Percentiles rank a stretch among this genome's conserved stretches.
Evolutionary conservation across 495 filamentous ascomycete genomes (phyloP).

Genomic region (Viridothelium virens): DNA sequence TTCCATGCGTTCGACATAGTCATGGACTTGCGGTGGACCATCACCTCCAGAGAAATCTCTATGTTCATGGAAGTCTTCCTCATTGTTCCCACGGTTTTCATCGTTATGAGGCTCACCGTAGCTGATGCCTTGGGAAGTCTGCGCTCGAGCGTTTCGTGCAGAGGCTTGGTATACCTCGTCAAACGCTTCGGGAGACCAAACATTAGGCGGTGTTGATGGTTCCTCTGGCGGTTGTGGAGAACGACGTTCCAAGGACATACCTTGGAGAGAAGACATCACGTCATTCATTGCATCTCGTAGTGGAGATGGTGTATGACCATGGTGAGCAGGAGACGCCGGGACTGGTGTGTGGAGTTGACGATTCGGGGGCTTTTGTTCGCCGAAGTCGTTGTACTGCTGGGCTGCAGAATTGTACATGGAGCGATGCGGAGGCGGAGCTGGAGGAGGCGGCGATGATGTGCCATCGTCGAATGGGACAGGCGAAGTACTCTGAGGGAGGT

Average conservation of each 20-base stretch:
- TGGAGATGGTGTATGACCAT: constrained; percentile 60
- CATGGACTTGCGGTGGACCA: constrained; percentile 61
- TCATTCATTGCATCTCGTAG: constrained; percentile 93
- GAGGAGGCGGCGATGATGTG: constrained; percentile 34
- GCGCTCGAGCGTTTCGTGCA: constrained; percentile 14
- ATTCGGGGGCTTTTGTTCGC: not conserved
- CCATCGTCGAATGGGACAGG: constrained; percentile 22
- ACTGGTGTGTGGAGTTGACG: constrained; percentile 48
- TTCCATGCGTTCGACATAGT: constrained; percentile 87
- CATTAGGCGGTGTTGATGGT: constrained; percentile 47
- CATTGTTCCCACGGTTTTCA: constrained; percentile 33
- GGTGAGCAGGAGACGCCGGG: constrained; percentile 47
- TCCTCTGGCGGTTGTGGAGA: constrained; percentile 45
- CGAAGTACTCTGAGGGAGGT: constrained; percentile 29
- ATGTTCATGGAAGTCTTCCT: constrained; percentile 40
- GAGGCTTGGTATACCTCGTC: constrained; percentile 47
- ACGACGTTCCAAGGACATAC: constrained; percentile 60
- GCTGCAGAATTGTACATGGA: not conserved
- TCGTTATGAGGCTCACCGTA: constrained; percentile 11
- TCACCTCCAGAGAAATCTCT: constrained; percentile 29
- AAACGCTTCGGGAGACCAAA: constrained; percentile 90
- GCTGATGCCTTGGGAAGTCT: constrained; percentile 60
- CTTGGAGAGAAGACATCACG: constrained; percentile 91
- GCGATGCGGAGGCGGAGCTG: constrained; percentile 38
- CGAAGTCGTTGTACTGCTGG: not conserved